phyloP scores from a whole-genome alignment of 495 filamentous ascomycete species.

The Penicillium subrubescens region DNA sequence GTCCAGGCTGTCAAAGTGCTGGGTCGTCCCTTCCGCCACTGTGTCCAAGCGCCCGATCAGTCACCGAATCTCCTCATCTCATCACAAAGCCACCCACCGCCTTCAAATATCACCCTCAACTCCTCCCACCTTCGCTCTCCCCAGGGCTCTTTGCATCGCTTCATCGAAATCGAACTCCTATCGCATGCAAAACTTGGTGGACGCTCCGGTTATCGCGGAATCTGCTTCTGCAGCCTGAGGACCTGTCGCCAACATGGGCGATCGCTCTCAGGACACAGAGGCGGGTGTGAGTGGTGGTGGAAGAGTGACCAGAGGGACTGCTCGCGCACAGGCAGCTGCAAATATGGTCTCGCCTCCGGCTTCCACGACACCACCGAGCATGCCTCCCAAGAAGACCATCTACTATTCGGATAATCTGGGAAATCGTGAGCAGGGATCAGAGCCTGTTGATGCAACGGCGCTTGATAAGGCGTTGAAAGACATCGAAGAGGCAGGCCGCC shows the following conservation, averaged over 20 bases:
- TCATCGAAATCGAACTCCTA: not conserved
- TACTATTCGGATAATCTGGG: slow-evolving; percentile 40
- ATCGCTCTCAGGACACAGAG: slow-evolving; percentile 23
- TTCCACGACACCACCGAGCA: slow-evolving; percentile 48
- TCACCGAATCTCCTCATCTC: not conserved
- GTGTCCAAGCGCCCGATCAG: slow-evolving; percentile 11
- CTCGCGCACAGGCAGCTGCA: slow-evolving; percentile 25
- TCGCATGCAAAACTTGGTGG: slow-evolving; percentile 16
- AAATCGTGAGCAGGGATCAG: slow-evolving; percentile 44
- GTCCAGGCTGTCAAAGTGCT: not conserved
- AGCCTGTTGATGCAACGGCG: slow-evolving; percentile 62
- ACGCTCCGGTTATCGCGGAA: slow-evolving; percentile 7
- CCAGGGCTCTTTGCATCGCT: not conserved
- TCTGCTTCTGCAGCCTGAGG: slow-evolving; percentile 18
- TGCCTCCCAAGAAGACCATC: slow-evolving; percentile 43
- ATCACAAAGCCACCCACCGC: slow-evolving; percentile 7
- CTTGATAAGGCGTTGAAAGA: slow-evolving; percentile 65
- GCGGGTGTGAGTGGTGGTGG: slow-evolving; percentile 15
- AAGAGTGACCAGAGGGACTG: slow-evolving; percentile 9
- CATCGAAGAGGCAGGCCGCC: slow-evolving; percentile 61
- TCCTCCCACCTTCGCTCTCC: not conserved
- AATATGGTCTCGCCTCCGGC: slow-evolving; percentile 45
- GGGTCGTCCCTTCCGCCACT: slow-evolving; percentile 1
- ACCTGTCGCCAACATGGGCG: slow-evolving; percentile 26
- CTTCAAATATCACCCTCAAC: not conserved